Conservation (phyloP, 768 basidiomycete species). For the Collybiopsis confluens region DNA sequence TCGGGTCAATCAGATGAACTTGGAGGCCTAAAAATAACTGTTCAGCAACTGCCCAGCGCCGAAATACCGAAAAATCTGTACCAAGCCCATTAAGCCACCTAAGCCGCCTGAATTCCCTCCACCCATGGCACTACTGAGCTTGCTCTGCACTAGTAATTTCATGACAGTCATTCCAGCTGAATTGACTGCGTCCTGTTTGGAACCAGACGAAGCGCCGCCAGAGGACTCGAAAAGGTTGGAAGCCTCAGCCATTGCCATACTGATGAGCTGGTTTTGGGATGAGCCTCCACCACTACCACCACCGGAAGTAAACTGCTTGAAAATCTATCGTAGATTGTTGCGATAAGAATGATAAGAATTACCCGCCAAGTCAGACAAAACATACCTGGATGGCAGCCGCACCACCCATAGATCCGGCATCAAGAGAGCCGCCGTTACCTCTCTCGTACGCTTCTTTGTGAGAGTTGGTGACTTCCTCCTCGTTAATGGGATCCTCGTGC, state of each 20-base stretch:
- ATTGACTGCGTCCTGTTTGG: slow-evolving; percentile 82
- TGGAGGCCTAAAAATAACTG: not conserved
- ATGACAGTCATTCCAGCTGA: slow-evolving; percentile 82
- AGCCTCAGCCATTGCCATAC: slow-evolving; percentile 82
- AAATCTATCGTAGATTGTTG: slow-evolving; percentile 32
- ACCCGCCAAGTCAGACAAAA: not conserved
- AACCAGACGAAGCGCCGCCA: slow-evolving; percentile 58
- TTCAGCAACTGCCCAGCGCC: not conserved
- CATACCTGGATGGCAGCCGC: slow-evolving; percentile 74
- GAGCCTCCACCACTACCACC: slow-evolving; percentile 29
- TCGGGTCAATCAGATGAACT: slow-evolving; percentile 2
- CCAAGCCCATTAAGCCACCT: slow-evolving; percentile 54
- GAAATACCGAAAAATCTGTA: slow-evolving; percentile 17
- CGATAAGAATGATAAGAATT: not conserved
- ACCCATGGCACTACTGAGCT: slow-evolving; percentile 48
- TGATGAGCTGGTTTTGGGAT: slow-evolving; percentile 66
- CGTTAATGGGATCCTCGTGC: slow-evolving; percentile 61
- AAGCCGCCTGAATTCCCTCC: slow-evolving; percentile 72
- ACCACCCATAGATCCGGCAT: slow-evolving; percentile 62
- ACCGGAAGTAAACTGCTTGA: slow-evolving; percentile 68
- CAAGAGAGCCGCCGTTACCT: slow-evolving; percentile 45
- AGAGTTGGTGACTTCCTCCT: slow-evolving; percentile 54
- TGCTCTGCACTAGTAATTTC: slow-evolving; percentile 74
- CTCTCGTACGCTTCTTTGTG: slow-evolving; percentile 61
- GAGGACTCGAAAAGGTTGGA: slow-evolving; percentile 69